Evolutionary conservation across 495 filamentous ascomycete species (phyloP).

Genomic region (Amniculicola lignicola): DNA sequence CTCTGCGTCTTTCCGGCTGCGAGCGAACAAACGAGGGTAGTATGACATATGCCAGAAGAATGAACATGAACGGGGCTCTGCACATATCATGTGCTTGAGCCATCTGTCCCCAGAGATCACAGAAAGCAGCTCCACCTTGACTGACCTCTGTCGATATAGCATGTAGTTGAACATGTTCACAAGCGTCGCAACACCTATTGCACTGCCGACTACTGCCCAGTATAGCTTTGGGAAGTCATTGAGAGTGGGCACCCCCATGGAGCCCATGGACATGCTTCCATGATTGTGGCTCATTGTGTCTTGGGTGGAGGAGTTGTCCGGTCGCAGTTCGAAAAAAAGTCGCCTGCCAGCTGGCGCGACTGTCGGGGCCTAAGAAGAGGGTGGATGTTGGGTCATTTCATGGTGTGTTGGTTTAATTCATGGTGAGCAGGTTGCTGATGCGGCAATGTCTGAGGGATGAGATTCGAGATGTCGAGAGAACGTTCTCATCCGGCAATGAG

Average conservation of each 20-base stretch:
- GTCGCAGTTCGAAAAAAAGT: too few species aligned
- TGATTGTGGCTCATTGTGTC: background rate
- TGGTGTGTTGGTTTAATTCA: background rate
- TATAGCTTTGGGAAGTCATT: slow-evolving; percentile 54
- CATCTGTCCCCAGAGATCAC: too few species aligned
- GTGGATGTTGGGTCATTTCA: too few species aligned
- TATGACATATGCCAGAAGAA: too few species aligned
- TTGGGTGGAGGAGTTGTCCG: too few species aligned
- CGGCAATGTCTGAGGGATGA: background rate
- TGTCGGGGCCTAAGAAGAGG: too few species aligned
- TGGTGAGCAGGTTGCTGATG: background rate
- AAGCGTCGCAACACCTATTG: slow-evolving; percentile 51
- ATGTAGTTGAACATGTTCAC: slow-evolving; percentile 50
- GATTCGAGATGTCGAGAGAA: background rate
- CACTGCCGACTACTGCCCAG: slow-evolving; percentile 59
- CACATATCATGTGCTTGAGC: too few species aligned
- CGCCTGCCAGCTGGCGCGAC: too few species aligned
- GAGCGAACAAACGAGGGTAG: too few species aligned
- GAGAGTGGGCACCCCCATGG: slow-evolving; percentile 47
- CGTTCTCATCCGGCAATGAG: background rate
- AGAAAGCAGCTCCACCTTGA: too few species aligned
- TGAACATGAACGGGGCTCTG: too few species aligned
- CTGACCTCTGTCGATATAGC: slow-evolving; percentile 51
- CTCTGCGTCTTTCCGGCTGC: too few species aligned
- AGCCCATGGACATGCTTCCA: slow-evolving; percentile 48